Base-by-base conservation (phyloP, 1,284 basidiomycete genomes). In the Mycocalia duriaeana region DNA sequence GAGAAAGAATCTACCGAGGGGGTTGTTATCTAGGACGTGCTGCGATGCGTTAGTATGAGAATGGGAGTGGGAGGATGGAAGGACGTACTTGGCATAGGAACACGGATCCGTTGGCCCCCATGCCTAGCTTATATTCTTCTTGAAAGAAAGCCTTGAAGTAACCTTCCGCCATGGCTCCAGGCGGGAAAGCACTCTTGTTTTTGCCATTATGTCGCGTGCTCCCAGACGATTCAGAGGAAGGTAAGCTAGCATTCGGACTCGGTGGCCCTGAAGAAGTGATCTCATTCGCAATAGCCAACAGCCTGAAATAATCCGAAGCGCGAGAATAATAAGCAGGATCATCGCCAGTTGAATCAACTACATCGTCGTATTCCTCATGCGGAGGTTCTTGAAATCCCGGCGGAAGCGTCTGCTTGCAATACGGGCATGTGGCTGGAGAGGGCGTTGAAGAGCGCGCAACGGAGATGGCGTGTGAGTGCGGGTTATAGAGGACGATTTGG, bases 21-120 rank as follows among this genome's bases (percentile, higher is more conserved):
- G 70, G 60, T 91, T 91, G 4, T 83, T 86, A 54, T 92, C 85
- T 28, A 93, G 65, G 25, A 92, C 73, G 62, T 93, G 90, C 83
- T 92, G 48, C n/a, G 47, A 44, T 18, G 31, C 11, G 34, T 18
- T 25, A 38, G 19, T 49, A 31, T 18, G 46, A n/a, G n/a, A n/a
- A n/a, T n/a, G n/a, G n/a, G n/a, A n/a, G n/a, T n/a, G n/a, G n/a
- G n/a, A n/a, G n/a, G n/a, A n/a, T n/a, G n/a, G n/a, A n/a, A 31
- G 34, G 16, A 59, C 77, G 20, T 47, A 89, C 88, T 71, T 89
- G 87, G 58, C 91, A 94, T 4, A 94, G 69, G 62, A 76, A 95
- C 0, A 97, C 94, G 25, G 77, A 87, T 0, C 94, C 94, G 57
- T 92, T 91, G 0, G 93, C 93, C 36, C 94, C 94, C 80, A 94